Base-by-base conservation (phyloP, 2,329 filamentous ascomycete genomes). In the Claviceps digitariae region DNA sequence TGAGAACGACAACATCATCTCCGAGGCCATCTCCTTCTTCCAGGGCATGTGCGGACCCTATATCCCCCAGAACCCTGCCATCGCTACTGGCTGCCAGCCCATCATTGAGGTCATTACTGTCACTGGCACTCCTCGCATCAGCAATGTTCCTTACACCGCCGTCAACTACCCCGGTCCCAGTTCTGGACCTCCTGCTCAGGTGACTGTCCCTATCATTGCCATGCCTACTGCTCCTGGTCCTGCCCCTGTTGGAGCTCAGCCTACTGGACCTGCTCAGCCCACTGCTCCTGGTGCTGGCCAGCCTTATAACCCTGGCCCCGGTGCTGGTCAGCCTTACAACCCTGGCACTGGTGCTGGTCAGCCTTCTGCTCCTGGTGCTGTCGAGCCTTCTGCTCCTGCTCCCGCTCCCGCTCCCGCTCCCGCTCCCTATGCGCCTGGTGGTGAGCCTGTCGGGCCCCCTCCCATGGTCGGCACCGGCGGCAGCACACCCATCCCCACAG, bases 11-110 rank as follows among this genome's bases (percentile, higher is more conserved):
- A 73, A 78, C 47, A 78, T 87, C 65, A 76, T 91, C 61, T 75
- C 81, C 52, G 72, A 82, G 61, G 87, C 89, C 56, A 77, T 93
- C 55, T 78, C 79, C 62, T 95, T 87, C 81, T 85, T 96, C 76
- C 84, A 90, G 69, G 90, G 90, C 67, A 87, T 97, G 71, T 97
- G 91, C 74, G 89, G 86, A 54, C 72, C 78, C 52, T 84, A 84
- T 69, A 78, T 88, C 38, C 74, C 78, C 17, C 62, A 78, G 66
- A 95, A 96, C 79, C 89, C 90, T n/a, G 87, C 77, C 58, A 87
- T 97, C 63, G 80, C 88, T 64, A 94, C 86, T 50, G 82, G 79
- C 57, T 82, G 88, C 60, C 81, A 86, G 25, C 74, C 76, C 41
- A 73, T 81, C 66, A 80, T 81, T 61, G 76, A 75, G 53, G 78